A percentile compares a stretch with the other conserved stretches of the same genome.
Conservation (phyloP, 805 yeast species). For the Jamesozyma jinghongensis region DNA sequence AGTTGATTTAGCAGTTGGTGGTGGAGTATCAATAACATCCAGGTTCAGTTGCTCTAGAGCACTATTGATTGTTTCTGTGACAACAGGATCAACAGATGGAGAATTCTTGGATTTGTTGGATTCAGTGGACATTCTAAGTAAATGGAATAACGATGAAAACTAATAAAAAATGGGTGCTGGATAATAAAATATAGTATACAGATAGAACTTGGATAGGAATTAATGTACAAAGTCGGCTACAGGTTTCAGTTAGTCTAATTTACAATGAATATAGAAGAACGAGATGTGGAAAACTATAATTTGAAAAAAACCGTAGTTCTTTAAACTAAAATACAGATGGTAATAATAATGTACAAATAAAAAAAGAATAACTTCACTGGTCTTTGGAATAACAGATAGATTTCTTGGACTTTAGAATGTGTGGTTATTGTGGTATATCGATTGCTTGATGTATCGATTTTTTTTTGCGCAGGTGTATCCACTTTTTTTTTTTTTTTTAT, state of each 20-base stretch:
- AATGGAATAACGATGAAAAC: neutral
- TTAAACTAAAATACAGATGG: constrained; percentile 2
- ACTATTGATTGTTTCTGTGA: constrained; percentile 23
- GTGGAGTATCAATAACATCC: constrained; percentile 17
- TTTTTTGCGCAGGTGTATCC: no score
- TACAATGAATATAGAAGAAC: constrained; percentile 6
- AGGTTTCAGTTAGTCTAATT: constrained; percentile 3
- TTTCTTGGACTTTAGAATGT: no score
- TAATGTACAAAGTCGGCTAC: constrained; percentile 4
- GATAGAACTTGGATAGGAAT: neutral
- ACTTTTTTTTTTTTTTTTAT: no score
- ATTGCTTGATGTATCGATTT: no score
- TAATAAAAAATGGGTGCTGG: neutral
- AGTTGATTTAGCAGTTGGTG: neutral
- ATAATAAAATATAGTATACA: constrained; percentile 2
- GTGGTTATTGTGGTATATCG: no score
- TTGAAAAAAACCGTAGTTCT: neutral
- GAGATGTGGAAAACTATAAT: neutral
- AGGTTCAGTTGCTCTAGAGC: constrained; percentile 28
- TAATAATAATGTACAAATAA: constrained; percentile 6
- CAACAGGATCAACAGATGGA: constrained; percentile 16
- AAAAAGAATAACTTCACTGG: neutral
- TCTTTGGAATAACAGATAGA: no score
- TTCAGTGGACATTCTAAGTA: constrained; percentile 9
- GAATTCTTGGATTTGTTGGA: constrained; percentile 3